Percentiles rank a stretch among this genome's conserved stretches.
phyloP scores from a whole-genome alignment of 139 green algal genomes.

The Volvox reticuliferus region DNA sequence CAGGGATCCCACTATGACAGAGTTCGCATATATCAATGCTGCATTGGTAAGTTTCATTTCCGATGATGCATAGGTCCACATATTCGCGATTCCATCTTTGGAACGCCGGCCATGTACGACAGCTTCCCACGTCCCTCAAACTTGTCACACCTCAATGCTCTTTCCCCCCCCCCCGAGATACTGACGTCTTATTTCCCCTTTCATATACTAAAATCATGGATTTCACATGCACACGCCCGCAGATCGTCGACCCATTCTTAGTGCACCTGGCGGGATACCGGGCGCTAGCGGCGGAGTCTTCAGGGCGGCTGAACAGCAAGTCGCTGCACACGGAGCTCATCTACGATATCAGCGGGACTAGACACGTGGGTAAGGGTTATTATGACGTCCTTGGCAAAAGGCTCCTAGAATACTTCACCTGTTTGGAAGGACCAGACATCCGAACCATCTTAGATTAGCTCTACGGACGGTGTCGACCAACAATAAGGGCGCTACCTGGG shows the following conservation, averaged over 20 bases:
- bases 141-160: neutral
- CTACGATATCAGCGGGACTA: conserved; percentile 66
- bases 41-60: neutral
- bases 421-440: too few species aligned
- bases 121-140: neutral
- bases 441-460: too few species aligned
- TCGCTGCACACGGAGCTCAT: conserved; percentile 77
- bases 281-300: conserved; percentile 48
- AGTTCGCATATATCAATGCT: conserved; percentile 8
- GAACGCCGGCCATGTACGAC: neutral
- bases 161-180: too few species aligned
- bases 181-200: too few species aligned
- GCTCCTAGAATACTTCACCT: too few species aligned
- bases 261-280: conserved; percentile 54
- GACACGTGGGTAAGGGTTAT: conserved; percentile 62
- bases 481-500: too few species aligned
- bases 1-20: neutral
- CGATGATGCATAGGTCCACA: too few species aligned
- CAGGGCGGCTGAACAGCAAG: conserved; percentile 51
- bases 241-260: conserved; percentile 34
- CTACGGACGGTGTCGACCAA: too few species aligned
- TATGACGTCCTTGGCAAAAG: too few species aligned
- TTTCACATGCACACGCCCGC: neutral
- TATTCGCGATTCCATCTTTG: neutral
- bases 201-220: too few species aligned